Conservation (phyloP, 257 asterid species). For the Avicennia marina region DNA sequence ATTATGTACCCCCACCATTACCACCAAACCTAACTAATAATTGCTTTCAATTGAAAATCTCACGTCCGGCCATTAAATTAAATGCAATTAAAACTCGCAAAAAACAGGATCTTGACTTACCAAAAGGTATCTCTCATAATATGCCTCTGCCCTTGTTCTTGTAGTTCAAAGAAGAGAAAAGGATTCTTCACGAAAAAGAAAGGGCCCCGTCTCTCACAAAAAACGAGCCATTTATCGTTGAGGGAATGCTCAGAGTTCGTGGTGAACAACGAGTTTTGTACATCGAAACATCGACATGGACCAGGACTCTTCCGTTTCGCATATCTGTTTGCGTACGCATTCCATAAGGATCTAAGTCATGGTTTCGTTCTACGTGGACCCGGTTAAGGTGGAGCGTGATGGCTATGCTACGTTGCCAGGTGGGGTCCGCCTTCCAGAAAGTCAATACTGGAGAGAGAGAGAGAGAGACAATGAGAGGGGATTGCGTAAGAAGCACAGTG, state of each 20-base stretch:
- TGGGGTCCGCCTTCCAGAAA: slow-evolving; percentile 26
- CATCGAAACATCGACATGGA: slow-evolving; percentile 13
- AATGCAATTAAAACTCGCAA: not conserved
- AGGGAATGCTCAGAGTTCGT: slow-evolving; percentile 20
- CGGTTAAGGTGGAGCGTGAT: slow-evolving; percentile 33
- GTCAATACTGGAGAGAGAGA: slow-evolving; percentile 26
- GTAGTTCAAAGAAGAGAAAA: not conserved
- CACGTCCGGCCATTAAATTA: slow-evolving; percentile 7
- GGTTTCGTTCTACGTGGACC: slow-evolving; percentile 34
- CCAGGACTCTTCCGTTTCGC: slow-evolving; percentile 11
- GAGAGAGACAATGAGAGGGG: not conserved
- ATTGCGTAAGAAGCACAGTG: not conserved
- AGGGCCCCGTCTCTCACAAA: slow-evolving; percentile 10
- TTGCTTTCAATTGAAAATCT: slow-evolving; percentile 20
- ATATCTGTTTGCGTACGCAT: not conserved
- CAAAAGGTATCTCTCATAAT: slow-evolving; percentile 28
- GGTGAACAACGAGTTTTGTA: slow-evolving; percentile 17
- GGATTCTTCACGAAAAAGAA: slow-evolving; percentile 9
- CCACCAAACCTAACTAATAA: slow-evolving; percentile 35
- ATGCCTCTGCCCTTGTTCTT: slow-evolving; percentile 16
- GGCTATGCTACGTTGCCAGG: slow-evolving; percentile 25
- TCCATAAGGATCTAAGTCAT: slow-evolving; percentile 17
- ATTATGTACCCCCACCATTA: slow-evolving; percentile 35
- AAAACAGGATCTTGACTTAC: slow-evolving; percentile 47
- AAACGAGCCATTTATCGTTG: not conserved